These are phyloP conservation scores for Ophiocytium majus DNA, from an alignment of 352 stramenopile genomes.

Conservation along the genomic window DNA sequence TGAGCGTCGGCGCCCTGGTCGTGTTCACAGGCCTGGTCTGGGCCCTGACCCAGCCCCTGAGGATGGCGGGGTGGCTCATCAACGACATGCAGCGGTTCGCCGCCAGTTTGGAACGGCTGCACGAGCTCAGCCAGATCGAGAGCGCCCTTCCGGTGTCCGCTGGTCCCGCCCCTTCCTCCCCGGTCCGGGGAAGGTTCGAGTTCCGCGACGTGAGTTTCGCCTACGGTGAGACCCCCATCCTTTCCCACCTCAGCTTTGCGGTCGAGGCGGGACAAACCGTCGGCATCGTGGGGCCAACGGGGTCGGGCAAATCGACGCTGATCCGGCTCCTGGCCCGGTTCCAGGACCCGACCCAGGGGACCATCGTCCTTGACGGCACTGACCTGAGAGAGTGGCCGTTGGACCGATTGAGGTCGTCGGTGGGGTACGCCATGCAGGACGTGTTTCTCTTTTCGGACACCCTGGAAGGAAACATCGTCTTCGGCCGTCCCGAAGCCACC, in stretches of 20 bases:
- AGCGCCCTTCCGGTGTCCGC: background rate
- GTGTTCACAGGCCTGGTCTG: background rate
- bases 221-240: too few relatives aligned
- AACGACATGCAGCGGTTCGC: background rate
- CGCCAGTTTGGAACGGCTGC: background rate
- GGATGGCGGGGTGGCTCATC: background rate
- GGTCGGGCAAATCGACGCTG: slow-evolving; percentile 67
- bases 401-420: too few relatives aligned
- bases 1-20: background rate
- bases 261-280: too few relatives aligned
- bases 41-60: background rate
- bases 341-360: slow-evolving; percentile 66
- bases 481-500: too few relatives aligned
- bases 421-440: too few relatives aligned
- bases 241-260: too few relatives aligned
- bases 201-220: too few relatives aligned
- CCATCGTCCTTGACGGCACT: slow-evolving; percentile 30
- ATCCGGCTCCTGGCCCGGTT: slow-evolving; percentile 59
- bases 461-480: too few relatives aligned
- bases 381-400: too few relatives aligned
- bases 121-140: background rate
- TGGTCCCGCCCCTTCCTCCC: background rate
- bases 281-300: slow-evolving; percentile 59
- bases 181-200: too few relatives aligned
- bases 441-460: too few relatives aligned